A percentile compares a stretch with the other conserved stretches of the same genome.
Conservation (phyloP, 2,329 filamentous ascomycete genomes). For the Scleromitrula shiraiana region DNA sequence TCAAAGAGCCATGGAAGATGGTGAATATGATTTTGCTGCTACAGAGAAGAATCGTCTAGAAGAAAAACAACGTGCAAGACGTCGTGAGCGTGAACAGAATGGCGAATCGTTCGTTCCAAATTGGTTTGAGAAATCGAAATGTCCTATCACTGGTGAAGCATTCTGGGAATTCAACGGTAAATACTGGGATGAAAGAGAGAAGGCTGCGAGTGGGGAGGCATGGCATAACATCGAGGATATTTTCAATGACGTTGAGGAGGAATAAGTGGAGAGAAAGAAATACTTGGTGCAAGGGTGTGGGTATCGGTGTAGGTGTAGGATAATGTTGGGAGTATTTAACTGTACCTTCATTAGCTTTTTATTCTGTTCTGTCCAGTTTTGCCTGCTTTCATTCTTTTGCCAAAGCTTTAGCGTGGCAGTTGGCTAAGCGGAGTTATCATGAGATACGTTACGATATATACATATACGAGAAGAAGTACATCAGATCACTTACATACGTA, state of each 20-base stretch:
- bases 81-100: conserved; percentile 62
- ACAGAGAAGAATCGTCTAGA: conserved; percentile 92
- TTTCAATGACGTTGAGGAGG: conserved; percentile 17
- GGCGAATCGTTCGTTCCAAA: conserved; percentile 77
- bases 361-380: too few relatives aligned
- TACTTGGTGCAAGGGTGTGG: too few relatives aligned
- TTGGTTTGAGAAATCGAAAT: conserved; percentile 72
- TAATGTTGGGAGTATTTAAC: background rate
- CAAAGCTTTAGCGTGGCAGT: too few relatives aligned
- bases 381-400: too few relatives aligned
- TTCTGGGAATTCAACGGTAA: conserved; percentile 85
- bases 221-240: conserved; percentile 32
- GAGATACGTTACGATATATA: too few relatives aligned
- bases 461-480: too few relatives aligned
- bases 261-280: background rate
- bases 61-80: conserved; percentile 75
- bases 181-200: conserved; percentile 69
- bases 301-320: too few relatives aligned
- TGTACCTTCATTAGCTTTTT: too few relatives aligned
- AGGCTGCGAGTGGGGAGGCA: conserved; percentile 21
- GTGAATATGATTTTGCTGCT: conserved; percentile 90
- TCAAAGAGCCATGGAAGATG: conserved; percentile 96
- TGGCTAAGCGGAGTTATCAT: too few relatives aligned
- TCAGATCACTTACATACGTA: too few relatives aligned
- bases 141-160: conserved; percentile 74